Evolutionary conservation across 176 grass and related monocot genomes (phyloP).

Genomic region (Tillandsia leiboldiana): DNA sequence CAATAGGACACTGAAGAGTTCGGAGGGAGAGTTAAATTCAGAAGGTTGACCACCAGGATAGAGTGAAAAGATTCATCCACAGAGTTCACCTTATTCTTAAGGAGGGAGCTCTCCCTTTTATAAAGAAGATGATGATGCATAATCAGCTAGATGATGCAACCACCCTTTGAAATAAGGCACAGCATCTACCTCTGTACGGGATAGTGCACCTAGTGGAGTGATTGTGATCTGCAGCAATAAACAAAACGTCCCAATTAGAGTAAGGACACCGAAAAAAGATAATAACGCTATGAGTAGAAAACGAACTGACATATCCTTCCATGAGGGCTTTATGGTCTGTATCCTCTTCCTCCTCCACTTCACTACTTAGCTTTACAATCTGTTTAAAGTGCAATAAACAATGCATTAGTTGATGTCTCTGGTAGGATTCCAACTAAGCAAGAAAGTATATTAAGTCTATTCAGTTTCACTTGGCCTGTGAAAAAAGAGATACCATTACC

Average conservation of each 20-base stretch:
- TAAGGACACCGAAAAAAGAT: background rate
- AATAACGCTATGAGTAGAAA: constrained; percentile 12
- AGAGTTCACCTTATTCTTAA: background rate
- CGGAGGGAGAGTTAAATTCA: no score
- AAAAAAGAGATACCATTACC: constrained; percentile 38
- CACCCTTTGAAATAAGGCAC: constrained; percentile 59
- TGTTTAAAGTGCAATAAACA: constrained; percentile 25
- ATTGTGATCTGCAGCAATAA: constrained; percentile 69
- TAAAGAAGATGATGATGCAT: constrained; percentile 26
- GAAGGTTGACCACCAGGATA: no score
- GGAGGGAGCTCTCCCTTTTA: constrained; percentile 3
- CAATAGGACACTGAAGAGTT: no score
- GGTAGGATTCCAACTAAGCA: constrained; percentile 15
- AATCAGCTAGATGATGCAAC: constrained; percentile 21
- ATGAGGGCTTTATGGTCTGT: constrained; percentile 46
- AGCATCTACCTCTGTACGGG: constrained; percentile 46
- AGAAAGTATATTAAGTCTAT: background rate
- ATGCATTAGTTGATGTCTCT: constrained; percentile 16
- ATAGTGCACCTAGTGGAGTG: constrained; percentile 65
- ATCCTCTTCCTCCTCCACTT: constrained; percentile 49
- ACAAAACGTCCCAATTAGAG: constrained; percentile 17
- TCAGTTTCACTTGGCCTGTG: background rate
- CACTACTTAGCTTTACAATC: constrained; percentile 26
- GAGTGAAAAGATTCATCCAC: background rate
- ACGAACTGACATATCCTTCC: constrained; percentile 84